Evolutionary conservation across 306 rosid genomes (phyloP), one percentile per base, ranked within the genome.

Genomic region (Delonix regia): DNA sequence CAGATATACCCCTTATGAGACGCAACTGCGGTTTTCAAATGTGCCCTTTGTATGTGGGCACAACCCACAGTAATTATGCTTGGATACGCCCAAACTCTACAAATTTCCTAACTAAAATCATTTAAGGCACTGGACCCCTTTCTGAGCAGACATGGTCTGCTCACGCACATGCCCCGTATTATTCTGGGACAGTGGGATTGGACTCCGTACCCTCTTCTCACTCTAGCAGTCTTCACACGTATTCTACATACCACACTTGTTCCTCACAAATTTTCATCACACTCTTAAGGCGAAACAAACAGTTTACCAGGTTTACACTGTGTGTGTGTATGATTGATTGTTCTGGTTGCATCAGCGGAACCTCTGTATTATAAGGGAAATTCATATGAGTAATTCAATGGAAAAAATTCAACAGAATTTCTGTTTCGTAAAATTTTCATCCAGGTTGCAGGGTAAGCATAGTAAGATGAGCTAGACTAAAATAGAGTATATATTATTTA

Each of bases 1-100:
- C 88, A 82, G 6, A 74, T 74, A 78, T 78, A 64, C 83, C 83
- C 88, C 45, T 81, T 12, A 22, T 30, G 21, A 84, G 69, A 67
- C 65, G 53, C 39, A 77, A 79, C 48, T 39, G 71, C 67, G 38
- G 28, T 36, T 57, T 81, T 81, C 67, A 69, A 30, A 63, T 53
- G 65, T 71, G 70, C 81, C 83, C 70, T 63, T 34, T 66, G 36
- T 22, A 24, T 59, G 42, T 3, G 51, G 69, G 48, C 64, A 70
- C 71, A 53, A 48, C 78, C 67, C 55, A 41, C 78, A 19, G 45
- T 49, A 52, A 84, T 71, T 64, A 71, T 62, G 56, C 36, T 71
- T 70, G 78, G 76, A 71, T 78, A 71, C 62, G 3, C 77, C 52
- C 13, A 47, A 69, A 45, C 55, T 70, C 64, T 76, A 53, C 68